Conservation (phyloP, 768 basidiomycete genomes). For the Lentinula boryana region DNA sequence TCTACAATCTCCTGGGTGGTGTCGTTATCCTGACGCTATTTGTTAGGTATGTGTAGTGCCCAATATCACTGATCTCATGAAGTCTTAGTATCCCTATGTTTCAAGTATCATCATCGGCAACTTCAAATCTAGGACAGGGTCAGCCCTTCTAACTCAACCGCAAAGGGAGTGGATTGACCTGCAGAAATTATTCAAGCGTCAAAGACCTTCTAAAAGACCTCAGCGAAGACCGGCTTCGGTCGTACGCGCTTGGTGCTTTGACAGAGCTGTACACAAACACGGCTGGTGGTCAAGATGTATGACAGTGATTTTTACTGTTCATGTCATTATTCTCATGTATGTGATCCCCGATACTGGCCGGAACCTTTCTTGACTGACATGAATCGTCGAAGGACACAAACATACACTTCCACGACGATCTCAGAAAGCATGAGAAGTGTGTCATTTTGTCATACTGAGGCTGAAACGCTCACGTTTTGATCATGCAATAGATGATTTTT, state of each 20-base stretch:
- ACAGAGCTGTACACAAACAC: slow-evolving; percentile 85
- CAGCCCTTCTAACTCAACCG: slow-evolving; percentile 77
- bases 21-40: slow-evolving; percentile 88
- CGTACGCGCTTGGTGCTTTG: slow-evolving; percentile 82
- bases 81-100: slow-evolving; percentile 9
- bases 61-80: not conserved
- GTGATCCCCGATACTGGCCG: slow-evolving; percentile 17
- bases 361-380: not conserved
- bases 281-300: slow-evolving; percentile 87
- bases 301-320: slow-evolving; percentile 73
- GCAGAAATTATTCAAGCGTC: slow-evolving; percentile 80
- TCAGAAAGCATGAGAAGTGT: slow-evolving; percentile 57
- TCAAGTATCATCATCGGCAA: slow-evolving; percentile 91
- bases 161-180: slow-evolving; percentile 95
- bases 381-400: slow-evolving; percentile 60
- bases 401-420: slow-evolving; percentile 47
- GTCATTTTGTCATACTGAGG: slow-evolving; percentile 12
- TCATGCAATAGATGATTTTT: slow-evolving; percentile 34
- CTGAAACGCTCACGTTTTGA: not conserved
- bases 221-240: slow-evolving; percentile 44
- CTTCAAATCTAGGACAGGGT: slow-evolving; percentile 82
- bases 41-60: slow-evolving; percentile 58
- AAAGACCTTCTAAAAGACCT: slow-evolving; percentile 82
- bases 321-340: slow-evolving; percentile 80
- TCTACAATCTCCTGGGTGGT: slow-evolving; percentile 87